phyloP scores from a whole-genome alignment of 345 rosid genomes.

The Corchorus olitorius region DNA sequence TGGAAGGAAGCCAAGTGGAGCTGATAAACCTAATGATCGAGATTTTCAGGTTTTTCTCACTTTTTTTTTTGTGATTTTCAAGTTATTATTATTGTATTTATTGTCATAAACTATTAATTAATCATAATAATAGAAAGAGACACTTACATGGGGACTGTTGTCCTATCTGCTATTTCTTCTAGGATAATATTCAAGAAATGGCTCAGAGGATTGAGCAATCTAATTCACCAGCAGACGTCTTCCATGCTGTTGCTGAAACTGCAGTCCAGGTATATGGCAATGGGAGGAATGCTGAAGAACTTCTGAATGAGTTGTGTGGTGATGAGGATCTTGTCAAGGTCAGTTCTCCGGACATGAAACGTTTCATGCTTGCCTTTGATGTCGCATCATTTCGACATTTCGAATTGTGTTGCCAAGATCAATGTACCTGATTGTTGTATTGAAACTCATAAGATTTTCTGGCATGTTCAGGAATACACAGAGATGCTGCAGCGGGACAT shows the following conservation, averaged over 20 bases:
- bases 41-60: slow-evolving; percentile 47
- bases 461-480: slow-evolving; percentile 59
- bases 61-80: background rate
- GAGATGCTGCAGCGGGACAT: slow-evolving; percentile 62
- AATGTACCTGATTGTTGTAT: background rate
- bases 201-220: slow-evolving; percentile 57
- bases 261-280: slow-evolving; percentile 44
- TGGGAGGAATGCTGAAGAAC: slow-evolving; percentile 39
- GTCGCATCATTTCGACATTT: too few species aligned
- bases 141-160: background rate
- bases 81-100: background rate
- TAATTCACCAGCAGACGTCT: slow-evolving; percentile 57
- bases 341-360: slow-evolving; percentile 28
- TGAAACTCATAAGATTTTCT: background rate
- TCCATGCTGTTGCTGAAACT: slow-evolving; percentile 56
- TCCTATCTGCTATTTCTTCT: slow-evolving; percentile 3
- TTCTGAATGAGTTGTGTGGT: slow-evolving; percentile 51
- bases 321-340: slow-evolving; percentile 65
- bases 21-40: slow-evolving; percentile 32
- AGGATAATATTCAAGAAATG: slow-evolving; percentile 54
- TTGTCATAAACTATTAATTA: background rate
- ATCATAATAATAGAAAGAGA: background rate
- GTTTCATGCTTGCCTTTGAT: background rate
- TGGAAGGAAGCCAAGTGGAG: slow-evolving; percentile 29
- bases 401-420: too few species aligned